A percentile compares a stretch with the other conserved stretches of the same genome.
Evolutionary conservation across 2,329 filamentous ascomycete genomes (phyloP).

Genomic region (Aspergillus pseudonomiae): DNA sequence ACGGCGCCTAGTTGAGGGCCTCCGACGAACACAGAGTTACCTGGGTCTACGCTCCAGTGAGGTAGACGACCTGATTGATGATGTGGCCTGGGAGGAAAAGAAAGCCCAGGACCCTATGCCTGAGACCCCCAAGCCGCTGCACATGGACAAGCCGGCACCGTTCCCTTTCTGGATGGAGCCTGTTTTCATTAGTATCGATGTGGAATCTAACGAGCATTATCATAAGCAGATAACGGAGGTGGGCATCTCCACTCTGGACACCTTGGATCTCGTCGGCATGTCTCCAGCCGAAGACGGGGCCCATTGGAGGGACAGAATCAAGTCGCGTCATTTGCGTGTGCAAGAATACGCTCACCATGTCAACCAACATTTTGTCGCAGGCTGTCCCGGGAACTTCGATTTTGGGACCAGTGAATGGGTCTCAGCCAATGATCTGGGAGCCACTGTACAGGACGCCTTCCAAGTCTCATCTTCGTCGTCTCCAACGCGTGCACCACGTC

Average conservation of each 20-base stretch:
- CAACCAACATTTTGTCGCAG: slow-evolving; percentile 70
- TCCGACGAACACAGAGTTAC: slow-evolving; percentile 69
- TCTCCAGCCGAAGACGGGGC: slow-evolving; percentile 64
- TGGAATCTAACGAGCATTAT: slow-evolving; percentile 76
- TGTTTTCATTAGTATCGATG: slow-evolving; percentile 77
- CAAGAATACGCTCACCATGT: slow-evolving; percentile 66
- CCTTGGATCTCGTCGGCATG: slow-evolving; percentile 56
- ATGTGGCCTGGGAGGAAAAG: slow-evolving; percentile 27
- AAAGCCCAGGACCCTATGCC: slow-evolving; percentile 16
- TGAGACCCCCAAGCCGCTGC: slow-evolving; percentile 36
- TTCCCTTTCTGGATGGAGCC: slow-evolving; percentile 57
- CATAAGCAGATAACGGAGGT: slow-evolving; percentile 77
- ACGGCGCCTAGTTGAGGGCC: slow-evolving; percentile 56
- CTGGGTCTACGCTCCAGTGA: slow-evolving; percentile 64
- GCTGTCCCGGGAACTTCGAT: slow-evolving; percentile 79
- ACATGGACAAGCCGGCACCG: slow-evolving; percentile 50
- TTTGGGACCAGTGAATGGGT: slow-evolving; percentile 64
- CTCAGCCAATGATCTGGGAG: slow-evolving; percentile 46
- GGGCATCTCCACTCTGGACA: slow-evolving; percentile 81
- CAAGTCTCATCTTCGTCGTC: slow-evolving; percentile 55
- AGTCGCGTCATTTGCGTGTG: slow-evolving; percentile 75
- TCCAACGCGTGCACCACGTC: slow-evolving; percentile 44
- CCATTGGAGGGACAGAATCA: slow-evolving; percentile 70
- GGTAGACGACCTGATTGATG: slow-evolving; percentile 17
- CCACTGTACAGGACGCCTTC: slow-evolving; percentile 59